Evolutionary conservation across 371 early-diverging fungal genomes (phyloP), one percentile per base, ranked within the genome.

Genomic region (Rhizomucor pusillus): DNA sequence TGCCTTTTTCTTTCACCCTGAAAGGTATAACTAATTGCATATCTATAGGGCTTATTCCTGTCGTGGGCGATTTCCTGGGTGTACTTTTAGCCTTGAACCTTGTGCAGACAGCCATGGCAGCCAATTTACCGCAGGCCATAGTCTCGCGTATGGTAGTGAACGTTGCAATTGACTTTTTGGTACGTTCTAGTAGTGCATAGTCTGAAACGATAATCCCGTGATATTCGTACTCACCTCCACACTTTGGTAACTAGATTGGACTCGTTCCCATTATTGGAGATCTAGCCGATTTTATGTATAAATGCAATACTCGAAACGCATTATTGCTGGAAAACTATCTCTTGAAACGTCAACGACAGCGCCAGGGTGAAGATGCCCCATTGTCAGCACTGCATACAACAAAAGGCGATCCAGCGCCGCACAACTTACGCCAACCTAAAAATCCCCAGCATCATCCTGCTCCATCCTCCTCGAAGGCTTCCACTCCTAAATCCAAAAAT

Each of bases 211-310:
- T n/a, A n/a, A n/a, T n/a, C n/a, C n/a, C n/a, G n/a, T n/a, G n/a
- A n/a, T n/a, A n/a, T n/a, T n/a, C n/a, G n/a, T n/a, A n/a, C n/a
- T n/a, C n/a, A n/a, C n/a, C 52, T n/a, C n/a, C n/a, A 23, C 25
- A 13, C 16, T 34, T 20, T 14, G 11, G 36, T n/a, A 14, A 16
- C 29, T 7, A 29, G 29, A 29, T 79, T 19, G 81, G 81, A 0
- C 52, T 81, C 34, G 59, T 74, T 3, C 81, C 81, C 2, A 33
- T 81, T 14, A 59, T 67, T 0, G 81, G 81, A 33, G 81, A 81
- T 52, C 43, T 81, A 11, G 29, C 73, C 35, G 81, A 81, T 50
- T 60, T 69, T n/a, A 41, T 79, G n/a, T 75, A 65, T 41, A 77
- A 77, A 60, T 66, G 71, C 37, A 81, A 81, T 43, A 65, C 62